phyloP scores from a whole-genome alignment of 2,329 filamentous ascomycete species.

The Ophiostoma perfectum region DNA sequence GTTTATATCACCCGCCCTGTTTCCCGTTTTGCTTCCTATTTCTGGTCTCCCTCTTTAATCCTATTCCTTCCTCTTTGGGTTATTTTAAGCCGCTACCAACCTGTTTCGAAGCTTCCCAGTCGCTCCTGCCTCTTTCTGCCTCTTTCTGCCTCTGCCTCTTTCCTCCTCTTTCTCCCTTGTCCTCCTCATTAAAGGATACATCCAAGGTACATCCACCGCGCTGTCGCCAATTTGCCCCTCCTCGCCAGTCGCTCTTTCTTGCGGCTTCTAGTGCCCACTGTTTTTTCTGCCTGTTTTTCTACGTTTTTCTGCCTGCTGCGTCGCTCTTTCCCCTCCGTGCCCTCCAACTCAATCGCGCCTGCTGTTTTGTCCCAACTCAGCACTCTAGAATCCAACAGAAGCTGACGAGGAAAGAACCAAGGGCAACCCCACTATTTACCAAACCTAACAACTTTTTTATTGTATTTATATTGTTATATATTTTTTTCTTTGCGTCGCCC shows the following conservation, averaged over 20 bases:
- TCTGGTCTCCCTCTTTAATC: not conserved
- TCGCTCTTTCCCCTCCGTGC: slow-evolving; percentile 14
- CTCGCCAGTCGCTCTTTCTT: slow-evolving; percentile 14
- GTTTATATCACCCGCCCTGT: not conserved
- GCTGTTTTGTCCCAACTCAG: not conserved
- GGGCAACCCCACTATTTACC: slow-evolving; percentile 9
- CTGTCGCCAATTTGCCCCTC: slow-evolving; percentile 8
- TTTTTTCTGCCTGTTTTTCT: not conserved
- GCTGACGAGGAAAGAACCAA: not conserved
- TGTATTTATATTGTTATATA: not conserved
- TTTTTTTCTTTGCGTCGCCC: not conserved
- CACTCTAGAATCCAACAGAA: slow-evolving; percentile 12
- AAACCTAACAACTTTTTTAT: not conserved
- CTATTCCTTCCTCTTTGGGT: not conserved
- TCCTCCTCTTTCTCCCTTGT: too few species aligned
- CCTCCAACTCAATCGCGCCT: slow-evolving; percentile 5
- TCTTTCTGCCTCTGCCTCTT: too few species aligned
- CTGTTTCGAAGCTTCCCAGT: not conserved
- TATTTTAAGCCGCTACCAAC: not conserved
- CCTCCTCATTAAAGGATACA: not conserved
- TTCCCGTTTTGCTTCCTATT: not conserved
- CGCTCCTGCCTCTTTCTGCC: slow-evolving; percentile 13
- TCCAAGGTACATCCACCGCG: not conserved
- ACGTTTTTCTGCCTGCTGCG: slow-evolving; percentile 14
- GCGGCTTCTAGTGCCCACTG: slow-evolving; percentile 11